Conservation (phyloP, 2,329 filamentous ascomycete species). For the Fusarium burgessii region DNA sequence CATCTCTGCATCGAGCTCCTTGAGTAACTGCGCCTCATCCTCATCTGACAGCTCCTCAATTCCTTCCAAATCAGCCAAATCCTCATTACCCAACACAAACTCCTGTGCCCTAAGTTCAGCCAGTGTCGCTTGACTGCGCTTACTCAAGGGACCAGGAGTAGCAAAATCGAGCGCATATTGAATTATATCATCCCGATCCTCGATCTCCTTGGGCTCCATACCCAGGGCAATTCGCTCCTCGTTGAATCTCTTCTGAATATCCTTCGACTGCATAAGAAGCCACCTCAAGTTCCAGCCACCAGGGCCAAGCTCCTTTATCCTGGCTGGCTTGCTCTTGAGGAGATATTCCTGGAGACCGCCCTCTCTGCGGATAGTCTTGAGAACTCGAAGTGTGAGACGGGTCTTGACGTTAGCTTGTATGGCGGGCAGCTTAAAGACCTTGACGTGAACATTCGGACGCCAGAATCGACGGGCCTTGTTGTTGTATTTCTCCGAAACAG, state of each 20-base stretch:
- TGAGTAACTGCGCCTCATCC: constrained; percentile 50
- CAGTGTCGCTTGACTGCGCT: constrained; percentile 53
- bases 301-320: constrained; percentile 88
- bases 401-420: constrained; percentile 74
- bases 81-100: constrained; percentile 61
- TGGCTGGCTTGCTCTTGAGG: constrained; percentile 79
- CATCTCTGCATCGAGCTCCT: constrained; percentile 50
- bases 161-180: constrained; percentile 57
- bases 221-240: constrained; percentile 74
- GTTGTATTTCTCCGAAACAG: constrained; percentile 75
- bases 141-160: constrained; percentile 55
- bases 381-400: constrained; percentile 75
- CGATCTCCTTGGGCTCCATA: constrained; percentile 58
- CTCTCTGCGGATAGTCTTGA: constrained; percentile 82
- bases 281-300: constrained; percentile 92
- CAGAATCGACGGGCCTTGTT: constrained; percentile 79
- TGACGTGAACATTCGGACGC: constrained; percentile 79
- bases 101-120: constrained; percentile 56
- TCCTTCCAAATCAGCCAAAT: constrained; percentile 54
- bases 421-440: constrained; percentile 73
- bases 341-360: constrained; percentile 94
- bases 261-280: constrained; percentile 83
- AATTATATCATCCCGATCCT: constrained; percentile 54
- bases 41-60: constrained; percentile 57
- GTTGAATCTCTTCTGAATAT: constrained; percentile 74